Base-by-base conservation (phyloP, 305 asterid genomes). In the Stenogyne calaminthoides region DNA sequence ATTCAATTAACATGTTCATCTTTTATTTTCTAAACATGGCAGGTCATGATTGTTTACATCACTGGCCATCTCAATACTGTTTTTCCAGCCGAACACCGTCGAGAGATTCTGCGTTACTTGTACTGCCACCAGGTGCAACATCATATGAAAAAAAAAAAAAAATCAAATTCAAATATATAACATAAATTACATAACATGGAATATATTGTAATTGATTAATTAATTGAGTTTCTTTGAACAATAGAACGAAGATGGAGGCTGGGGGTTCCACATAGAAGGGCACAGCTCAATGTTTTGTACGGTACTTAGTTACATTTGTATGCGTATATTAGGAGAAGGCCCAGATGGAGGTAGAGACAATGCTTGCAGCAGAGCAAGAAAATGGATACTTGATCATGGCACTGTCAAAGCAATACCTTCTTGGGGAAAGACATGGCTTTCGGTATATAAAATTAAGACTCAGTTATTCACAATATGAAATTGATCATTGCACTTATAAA, bases 361-460 rank as follows among this genome's bases (percentile, higher is more conserved):
- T 60, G 90, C 97, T 0, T 93, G 98, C 72, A 73, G 81, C 14
- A 80, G 91, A 83, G 97, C 91, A 42, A 80, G 94, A 61, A 89
- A 88, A 77, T 93, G 96, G 98, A 88, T 91, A 15, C 93, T 93
- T 63, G 98, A 87, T 64, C 97, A 88, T 74, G 98, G 96, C 22
- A 88, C 89, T 51, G 91, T 76, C 14, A 79, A 83, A 5, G 90
- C 95, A 20, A 91, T 89, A 37, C 97, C 98, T 70, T 91, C 98
- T 0, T 93, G 98, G 98, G 98, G 97, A 69, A 93, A 93, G 81
- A 91, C 96, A 9, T 93, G 93, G 95, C 95, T 91, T 46, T 88
- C 36, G 36, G 36, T 32, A 25, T 25, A 25, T 25, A 1, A n/a
- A n/a, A n/a, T n/a, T n/a, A n/a, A n/a, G n/a, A n/a, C n/a, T n/a